phyloP scores from a whole-genome alignment of 116 monocot genomes.

The Dioscorea cayenensis region DNA sequence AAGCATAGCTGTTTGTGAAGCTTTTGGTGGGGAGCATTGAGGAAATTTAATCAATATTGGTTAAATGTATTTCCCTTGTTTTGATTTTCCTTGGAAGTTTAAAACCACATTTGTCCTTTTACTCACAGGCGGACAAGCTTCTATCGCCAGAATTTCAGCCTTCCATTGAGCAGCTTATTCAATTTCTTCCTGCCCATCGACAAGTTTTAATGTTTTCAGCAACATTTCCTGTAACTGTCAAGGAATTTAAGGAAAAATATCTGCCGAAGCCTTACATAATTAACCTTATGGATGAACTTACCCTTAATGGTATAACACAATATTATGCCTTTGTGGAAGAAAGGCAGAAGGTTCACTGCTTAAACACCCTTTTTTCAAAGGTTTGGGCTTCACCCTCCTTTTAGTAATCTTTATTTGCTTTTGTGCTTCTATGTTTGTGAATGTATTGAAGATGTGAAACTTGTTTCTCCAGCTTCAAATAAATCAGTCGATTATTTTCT shows the following conservation, averaged over 20 bases:
- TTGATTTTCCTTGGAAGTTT: not conserved
- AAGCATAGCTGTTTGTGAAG: no score
- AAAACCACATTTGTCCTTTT: not conserved
- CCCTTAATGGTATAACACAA: slow-evolving; percentile 91
- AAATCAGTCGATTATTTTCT: slow-evolving; percentile 95
- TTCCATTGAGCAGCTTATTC: slow-evolving; percentile 71
- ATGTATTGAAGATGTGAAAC: not conserved
- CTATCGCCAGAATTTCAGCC: slow-evolving; percentile 91
- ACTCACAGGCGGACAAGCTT: slow-evolving; percentile 86
- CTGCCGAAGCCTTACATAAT: slow-evolving; percentile 78
- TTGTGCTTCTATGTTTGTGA: not conserved
- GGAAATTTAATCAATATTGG: no score
- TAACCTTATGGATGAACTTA: slow-evolving; percentile 98
- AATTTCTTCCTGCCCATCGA: slow-evolving; percentile 56
- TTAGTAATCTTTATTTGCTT: not conserved
- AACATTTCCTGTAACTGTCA: slow-evolving; percentile 95
- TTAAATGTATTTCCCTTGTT: no score
- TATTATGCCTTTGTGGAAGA: slow-evolving; percentile 97
- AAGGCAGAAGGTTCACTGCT: slow-evolving; percentile 93
- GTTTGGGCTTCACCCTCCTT: slow-evolving; percentile 18
- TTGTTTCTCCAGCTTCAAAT: slow-evolving; percentile 77
- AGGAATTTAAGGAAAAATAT: slow-evolving; percentile 84
- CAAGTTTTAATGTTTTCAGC: slow-evolving; percentile 91
- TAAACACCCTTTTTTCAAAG: slow-evolving; percentile 98
- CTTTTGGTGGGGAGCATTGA: no score